These are phyloP conservation scores for Beverwykella pulmonaria DNA, from an alignment of 495 filamentous ascomycete genomes.

Conservation along the genomic window DNA sequence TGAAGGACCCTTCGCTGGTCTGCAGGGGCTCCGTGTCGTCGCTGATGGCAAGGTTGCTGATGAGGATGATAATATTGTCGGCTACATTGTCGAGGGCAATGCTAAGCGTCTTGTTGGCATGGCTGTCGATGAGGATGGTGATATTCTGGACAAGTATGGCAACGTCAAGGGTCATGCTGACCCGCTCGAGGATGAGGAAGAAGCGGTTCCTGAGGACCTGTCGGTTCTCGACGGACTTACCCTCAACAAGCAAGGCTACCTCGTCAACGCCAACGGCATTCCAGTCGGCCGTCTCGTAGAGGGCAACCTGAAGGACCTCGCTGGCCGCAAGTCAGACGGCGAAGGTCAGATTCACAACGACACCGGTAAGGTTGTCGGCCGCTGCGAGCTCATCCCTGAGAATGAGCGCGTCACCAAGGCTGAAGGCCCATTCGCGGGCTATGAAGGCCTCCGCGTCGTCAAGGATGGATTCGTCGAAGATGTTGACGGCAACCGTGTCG, in stretches of 20 bases:
- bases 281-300: constrained; percentile 70
- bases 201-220: constrained; percentile 56
- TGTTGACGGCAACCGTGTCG: constrained; percentile 68
- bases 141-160: constrained; percentile 77
- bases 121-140: constrained; percentile 78
- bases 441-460: constrained; percentile 69
- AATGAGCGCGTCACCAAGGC: constrained; percentile 68
- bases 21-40: constrained; percentile 69
- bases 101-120: constrained; percentile 73
- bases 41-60: constrained; percentile 71
- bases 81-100: constrained; percentile 76
- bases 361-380: constrained; percentile 70
- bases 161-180: constrained; percentile 68
- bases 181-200: constrained; percentile 57
- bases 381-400: constrained; percentile 74
- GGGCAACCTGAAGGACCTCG: constrained; percentile 69
- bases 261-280: constrained; percentile 68
- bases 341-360: constrained; percentile 76
- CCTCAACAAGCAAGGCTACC: constrained; percentile 82
- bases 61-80: constrained; percentile 69
- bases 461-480: constrained; percentile 72
- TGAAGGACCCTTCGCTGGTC: constrained; percentile 73
- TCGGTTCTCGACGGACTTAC: constrained; percentile 66
- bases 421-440: constrained; percentile 73
- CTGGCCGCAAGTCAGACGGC: constrained; percentile 69